Evolutionary conservation across 202 grass and related monocot genomes (phyloP).

Genomic region (Sporobolus alterniflorus): DNA sequence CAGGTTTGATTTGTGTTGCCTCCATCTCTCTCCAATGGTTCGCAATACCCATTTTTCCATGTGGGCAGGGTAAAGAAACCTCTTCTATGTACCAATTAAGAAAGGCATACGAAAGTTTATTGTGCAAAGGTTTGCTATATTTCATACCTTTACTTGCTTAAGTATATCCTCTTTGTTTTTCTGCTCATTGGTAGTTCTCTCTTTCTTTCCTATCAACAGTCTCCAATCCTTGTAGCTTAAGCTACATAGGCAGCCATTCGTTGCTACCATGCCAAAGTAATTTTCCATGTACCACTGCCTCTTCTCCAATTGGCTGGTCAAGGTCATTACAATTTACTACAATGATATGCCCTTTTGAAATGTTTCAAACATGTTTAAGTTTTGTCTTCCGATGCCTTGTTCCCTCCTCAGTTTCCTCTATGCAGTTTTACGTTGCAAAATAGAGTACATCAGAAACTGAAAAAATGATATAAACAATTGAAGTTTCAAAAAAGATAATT

Average conservation of each 20-base stretch:
- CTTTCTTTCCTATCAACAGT: not conserved
- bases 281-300: not conserved
- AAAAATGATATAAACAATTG: no score
- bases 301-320: not conserved
- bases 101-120: not conserved
- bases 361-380: not conserved
- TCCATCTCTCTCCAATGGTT: slow-evolving; percentile 29
- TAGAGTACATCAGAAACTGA: no score
- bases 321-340: not conserved
- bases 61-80: slow-evolving; percentile 2
- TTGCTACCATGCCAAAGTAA: not conserved
- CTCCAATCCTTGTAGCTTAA: slow-evolving; percentile 5
- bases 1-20: slow-evolving; percentile 27
- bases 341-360: not conserved
- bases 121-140: not conserved
- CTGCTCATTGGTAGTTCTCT: not conserved
- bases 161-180: not conserved
- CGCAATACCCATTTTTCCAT: slow-evolving; percentile 11
- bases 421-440: not conserved
- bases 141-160: not conserved
- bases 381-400: not conserved
- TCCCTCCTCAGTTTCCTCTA: not conserved
- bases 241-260: slow-evolving; percentile 1
- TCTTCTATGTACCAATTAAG: not conserved
- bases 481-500: no score